A percentile compares a stretch with the other conserved stretches of the same genome.
These are phyloP conservation scores for Apiotrichum gracile DNA, from an alignment of 1,284 basidiomycete species.

Conservation along the genomic window DNA sequence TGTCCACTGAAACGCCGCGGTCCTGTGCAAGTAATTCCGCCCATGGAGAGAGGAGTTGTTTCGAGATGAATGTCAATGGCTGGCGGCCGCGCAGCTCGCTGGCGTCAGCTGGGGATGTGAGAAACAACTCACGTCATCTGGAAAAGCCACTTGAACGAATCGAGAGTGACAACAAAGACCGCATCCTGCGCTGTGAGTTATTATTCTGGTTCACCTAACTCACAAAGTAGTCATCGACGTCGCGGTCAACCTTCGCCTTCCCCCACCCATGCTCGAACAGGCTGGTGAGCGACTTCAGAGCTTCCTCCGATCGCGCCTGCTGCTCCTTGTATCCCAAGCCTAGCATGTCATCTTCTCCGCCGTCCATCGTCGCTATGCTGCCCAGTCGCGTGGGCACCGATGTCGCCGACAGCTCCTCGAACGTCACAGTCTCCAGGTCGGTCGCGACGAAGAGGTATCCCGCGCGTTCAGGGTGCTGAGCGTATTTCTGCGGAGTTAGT, in stretches of 20 bases:
- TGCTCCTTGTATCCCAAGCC: slow-evolving; percentile 7
- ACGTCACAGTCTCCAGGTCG: slow-evolving; percentile 23
- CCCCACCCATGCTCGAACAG: slow-evolving; percentile 17
- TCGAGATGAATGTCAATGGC: slow-evolving; percentile 22
- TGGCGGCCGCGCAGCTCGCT: slow-evolving; percentile 22
- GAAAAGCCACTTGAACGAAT: slow-evolving; percentile 25
- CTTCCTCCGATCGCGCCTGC: slow-evolving; percentile 12
- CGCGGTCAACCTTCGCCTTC: slow-evolving; percentile 17
- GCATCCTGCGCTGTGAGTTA: slow-evolving; percentile 16
- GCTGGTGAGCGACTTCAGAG: slow-evolving; percentile 13
- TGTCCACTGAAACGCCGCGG: slow-evolving; percentile 9
- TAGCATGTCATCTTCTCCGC: background rate
- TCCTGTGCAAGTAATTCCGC: slow-evolving; percentile 19
- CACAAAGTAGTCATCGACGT: slow-evolving; percentile 29
- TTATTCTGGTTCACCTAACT: background rate
- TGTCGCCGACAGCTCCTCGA: slow-evolving; percentile 24
- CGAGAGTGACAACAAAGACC: slow-evolving; percentile 10
- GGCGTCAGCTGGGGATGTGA: background rate
- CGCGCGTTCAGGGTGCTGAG: slow-evolving; percentile 23
- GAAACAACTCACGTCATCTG: slow-evolving; percentile 20
- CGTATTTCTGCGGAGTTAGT: slow-evolving; percentile 27
- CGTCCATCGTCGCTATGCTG: slow-evolving; percentile 2
- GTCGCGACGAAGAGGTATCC: slow-evolving; percentile 35
- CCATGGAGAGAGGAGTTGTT: slow-evolving; percentile 29
- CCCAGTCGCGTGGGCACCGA: slow-evolving; percentile 20